Evolutionary conservation across 1,284 basidiomycete species (phyloP), one percentile per base, ranked within the genome.

Genomic region (Pisolithus thermaeus): DNA sequence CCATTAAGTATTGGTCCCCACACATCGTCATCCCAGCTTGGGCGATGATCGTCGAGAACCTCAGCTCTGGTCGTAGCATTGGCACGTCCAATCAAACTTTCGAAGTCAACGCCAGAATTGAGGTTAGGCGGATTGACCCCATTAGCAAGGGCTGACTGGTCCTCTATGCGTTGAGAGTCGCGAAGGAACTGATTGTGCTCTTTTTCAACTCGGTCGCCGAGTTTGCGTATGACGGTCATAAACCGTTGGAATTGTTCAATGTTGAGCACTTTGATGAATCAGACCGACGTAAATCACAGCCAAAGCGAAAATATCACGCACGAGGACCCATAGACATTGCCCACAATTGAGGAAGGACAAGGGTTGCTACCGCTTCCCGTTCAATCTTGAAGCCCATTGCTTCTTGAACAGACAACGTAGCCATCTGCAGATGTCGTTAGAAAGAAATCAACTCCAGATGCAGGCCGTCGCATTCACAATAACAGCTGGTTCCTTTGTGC

Each of bases 321-420:
- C 90, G 66, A 49, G 94, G 94, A n/a, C 93, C 94, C 72, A 97
- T 95, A 1, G 90, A 93, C 92, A 97, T 96, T 1, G 86, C 77
- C 94, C 94, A 97, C 8, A 97, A 73, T 60, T 97, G 95, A 12
- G 94, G 94, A 16, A 98, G 75, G 14, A 97, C 92, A 35, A 95
- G 77, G 0, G 90, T 96, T 0, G 96, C 96, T 16, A 97, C 89
- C 4, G 94, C 92, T 70, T 97, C 94, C 43, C 93, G 79, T 59
- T 97, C 94, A 4, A 98, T 88, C 67, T 98, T 99, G 59, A 84
- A 79, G 2, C 94, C 92, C 92, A 98, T 97, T 3, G 90, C 91
- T 69, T 97, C 95, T 70, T 99, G 94, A 0, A 99, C 94, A 8
- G 83, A 85, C 40, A 98, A 73, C 0, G 94, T 97, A 1, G 93